These are phyloP conservation scores for Aspergillus aculeatinus DNA, from an alignment of 2,329 filamentous ascomycete genomes.

Conservation along the genomic window DNA sequence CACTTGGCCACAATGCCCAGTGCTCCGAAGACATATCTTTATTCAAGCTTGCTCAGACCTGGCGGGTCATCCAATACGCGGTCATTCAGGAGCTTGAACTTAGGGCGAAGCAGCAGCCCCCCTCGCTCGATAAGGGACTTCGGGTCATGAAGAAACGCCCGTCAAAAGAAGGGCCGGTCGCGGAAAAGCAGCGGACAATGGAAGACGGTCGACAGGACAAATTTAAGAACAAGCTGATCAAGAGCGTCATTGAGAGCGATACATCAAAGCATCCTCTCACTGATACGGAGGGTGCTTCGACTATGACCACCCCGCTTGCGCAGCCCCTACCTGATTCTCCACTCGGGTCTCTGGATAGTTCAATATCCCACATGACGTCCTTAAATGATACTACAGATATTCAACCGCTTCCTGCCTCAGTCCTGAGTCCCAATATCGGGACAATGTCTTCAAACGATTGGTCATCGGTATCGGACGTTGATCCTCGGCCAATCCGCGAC, in stretches of 20 bases:
- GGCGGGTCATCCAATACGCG: constrained; percentile 56
- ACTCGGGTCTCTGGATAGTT: constrained; percentile 29
- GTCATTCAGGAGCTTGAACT: constrained; percentile 51
- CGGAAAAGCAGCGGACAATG: constrained; percentile 26
- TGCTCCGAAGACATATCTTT: constrained; percentile 52
- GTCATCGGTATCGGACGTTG: constrained; percentile 30
- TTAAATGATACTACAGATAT: constrained; percentile 38
- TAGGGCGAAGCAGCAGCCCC: constrained; percentile 37
- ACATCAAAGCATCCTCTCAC: constrained; percentile 29
- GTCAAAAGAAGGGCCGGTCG: constrained; percentile 31
- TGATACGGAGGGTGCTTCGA: constrained; percentile 53
- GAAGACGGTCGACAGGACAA: constrained; percentile 39
- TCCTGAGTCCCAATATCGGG: constrained; percentile 39
- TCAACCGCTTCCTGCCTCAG: constrained; percentile 44
- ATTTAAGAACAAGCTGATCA: constrained; percentile 45
- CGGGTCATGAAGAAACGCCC: constrained; percentile 25
- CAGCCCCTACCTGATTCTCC: constrained; percentile 48
- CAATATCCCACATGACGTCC: constrained; percentile 30
- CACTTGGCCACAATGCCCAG: constrained; percentile 55
- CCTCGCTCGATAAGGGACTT: constrained; percentile 21
- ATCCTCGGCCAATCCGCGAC: constrained; percentile 17
- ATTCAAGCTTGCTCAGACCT: constrained; percentile 57
- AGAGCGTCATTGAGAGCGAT: constrained; percentile 42
- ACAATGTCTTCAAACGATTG: constrained; percentile 30
- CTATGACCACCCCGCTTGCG: constrained; percentile 57